These are phyloP conservation scores for Plectranthus barbatus DNA, from an alignment of 257 asterid genomes.

Conservation along the genomic window DNA sequence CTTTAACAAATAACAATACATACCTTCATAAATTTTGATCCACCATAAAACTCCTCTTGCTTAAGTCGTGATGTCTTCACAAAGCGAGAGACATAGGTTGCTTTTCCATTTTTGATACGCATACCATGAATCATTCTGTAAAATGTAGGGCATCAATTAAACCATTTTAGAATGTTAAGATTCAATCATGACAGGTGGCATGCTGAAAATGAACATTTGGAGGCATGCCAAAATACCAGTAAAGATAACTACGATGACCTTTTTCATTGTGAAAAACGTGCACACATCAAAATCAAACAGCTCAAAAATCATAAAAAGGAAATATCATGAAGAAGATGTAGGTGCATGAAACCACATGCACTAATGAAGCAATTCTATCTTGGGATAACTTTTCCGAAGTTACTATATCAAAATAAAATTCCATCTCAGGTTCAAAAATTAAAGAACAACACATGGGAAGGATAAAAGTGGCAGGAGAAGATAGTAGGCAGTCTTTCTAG, in stretches of 20 bases:
- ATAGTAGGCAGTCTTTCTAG: constrained; percentile 5
- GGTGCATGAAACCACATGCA: too few species aligned
- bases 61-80: constrained; percentile 82
- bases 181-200: background rate
- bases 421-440: background rate
- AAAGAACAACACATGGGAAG: background rate
- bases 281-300: background rate
- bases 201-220: background rate
- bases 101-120: constrained; percentile 92
- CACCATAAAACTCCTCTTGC: constrained; percentile 81
- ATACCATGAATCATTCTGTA: constrained; percentile 94
- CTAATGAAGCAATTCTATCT: background rate
- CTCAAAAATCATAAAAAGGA: background rate
- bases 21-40: constrained; percentile 89
- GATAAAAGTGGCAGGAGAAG: background rate
- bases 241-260: background rate
- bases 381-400: background rate
- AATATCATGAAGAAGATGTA: background rate
- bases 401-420: background rate
- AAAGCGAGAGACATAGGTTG: constrained; percentile 84
- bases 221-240: background rate
- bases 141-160: constrained; percentile 1
- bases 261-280: background rate
- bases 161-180: background rate
- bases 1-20: background rate